These are phyloP conservation scores for Diversispora epigaea DNA, from an alignment of 192 early-diverging fungal species.

Conservation along the genomic window DNA sequence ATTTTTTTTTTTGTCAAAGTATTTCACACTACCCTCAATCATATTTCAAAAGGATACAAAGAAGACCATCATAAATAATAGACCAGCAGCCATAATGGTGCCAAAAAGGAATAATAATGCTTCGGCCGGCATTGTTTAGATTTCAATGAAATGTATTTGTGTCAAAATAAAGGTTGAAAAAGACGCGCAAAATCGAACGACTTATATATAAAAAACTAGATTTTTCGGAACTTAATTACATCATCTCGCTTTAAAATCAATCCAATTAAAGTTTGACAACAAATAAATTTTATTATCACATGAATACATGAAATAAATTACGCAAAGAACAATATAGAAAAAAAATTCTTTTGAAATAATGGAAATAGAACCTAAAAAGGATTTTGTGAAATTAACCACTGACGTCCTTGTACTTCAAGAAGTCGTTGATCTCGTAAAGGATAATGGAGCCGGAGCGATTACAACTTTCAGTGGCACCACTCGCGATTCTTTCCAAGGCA, in stretches of 20 bases:
- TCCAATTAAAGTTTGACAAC: too few species aligned
- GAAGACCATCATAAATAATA: slow-evolving; percentile 95
- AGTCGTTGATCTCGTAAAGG: slow-evolving; percentile 63
- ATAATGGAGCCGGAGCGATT: slow-evolving; percentile 80
- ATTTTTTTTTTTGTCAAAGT: not conserved
- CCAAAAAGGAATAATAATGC: slow-evolving; percentile 87
- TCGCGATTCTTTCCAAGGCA: slow-evolving; percentile 78
- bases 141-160: too few species aligned
- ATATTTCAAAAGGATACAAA: slow-evolving; percentile 68
- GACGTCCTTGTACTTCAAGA: slow-evolving; percentile 60
- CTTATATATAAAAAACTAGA: too few species aligned
- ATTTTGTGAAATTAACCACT: slow-evolving; percentile 55
- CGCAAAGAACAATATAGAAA: too few species aligned
- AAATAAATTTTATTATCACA: too few species aligned
- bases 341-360: not conserved
- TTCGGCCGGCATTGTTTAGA: slow-evolving; percentile 52
- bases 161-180: too few species aligned
- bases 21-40: not conserved
- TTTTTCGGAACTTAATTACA: too few species aligned
- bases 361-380: not conserved
- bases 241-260: too few species aligned
- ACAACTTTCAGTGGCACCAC: slow-evolving; percentile 89
- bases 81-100: slow-evolving; percentile 84
- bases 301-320: too few species aligned
- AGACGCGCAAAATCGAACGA: too few species aligned